phyloP scores from a whole-genome alignment of 768 basidiomycete species.

The Collybiopsis confluens region DNA sequence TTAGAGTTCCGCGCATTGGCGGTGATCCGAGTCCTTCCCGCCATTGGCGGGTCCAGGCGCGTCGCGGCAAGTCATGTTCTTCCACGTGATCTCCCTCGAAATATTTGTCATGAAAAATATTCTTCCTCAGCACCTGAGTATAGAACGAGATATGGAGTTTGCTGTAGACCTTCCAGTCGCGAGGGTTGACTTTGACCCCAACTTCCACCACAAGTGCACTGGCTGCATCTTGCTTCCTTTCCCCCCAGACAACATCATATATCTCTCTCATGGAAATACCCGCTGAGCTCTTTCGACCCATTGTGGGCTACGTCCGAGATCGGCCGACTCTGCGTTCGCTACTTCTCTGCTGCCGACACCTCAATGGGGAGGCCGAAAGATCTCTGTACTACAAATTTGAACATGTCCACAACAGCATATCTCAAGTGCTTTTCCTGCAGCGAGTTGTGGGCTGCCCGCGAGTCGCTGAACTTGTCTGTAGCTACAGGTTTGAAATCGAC shows the following conservation, averaged over 20 bases:
- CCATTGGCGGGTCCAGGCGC: too few relatives aligned
- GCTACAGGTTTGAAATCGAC: constrained; percentile 2
- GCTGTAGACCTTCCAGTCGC: background rate
- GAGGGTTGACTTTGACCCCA: background rate
- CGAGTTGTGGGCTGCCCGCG: background rate
- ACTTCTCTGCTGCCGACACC: background rate
- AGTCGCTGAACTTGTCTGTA: background rate
- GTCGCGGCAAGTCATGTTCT: background rate
- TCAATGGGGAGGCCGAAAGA: constrained; percentile 1
- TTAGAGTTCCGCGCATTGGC: too few relatives aligned
- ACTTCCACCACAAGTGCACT: too few relatives aligned
- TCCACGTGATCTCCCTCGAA: background rate
- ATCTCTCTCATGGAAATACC: background rate
- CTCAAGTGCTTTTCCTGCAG: constrained; percentile 2
- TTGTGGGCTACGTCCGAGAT: background rate
- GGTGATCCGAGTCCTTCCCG: background rate
- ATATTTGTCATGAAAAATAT: background rate
- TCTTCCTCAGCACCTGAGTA: too few relatives aligned
- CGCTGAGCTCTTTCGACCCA: background rate
- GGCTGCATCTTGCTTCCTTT: too few relatives aligned
- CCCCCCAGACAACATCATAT: too few relatives aligned
- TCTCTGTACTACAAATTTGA: constrained; percentile 4
- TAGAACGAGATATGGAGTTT: background rate
- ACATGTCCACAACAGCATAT: background rate
- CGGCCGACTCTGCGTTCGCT: background rate